phyloP scores from a whole-genome alignment of 2,329 filamentous ascomycete species.

The Aspergillus sp. region DNA sequence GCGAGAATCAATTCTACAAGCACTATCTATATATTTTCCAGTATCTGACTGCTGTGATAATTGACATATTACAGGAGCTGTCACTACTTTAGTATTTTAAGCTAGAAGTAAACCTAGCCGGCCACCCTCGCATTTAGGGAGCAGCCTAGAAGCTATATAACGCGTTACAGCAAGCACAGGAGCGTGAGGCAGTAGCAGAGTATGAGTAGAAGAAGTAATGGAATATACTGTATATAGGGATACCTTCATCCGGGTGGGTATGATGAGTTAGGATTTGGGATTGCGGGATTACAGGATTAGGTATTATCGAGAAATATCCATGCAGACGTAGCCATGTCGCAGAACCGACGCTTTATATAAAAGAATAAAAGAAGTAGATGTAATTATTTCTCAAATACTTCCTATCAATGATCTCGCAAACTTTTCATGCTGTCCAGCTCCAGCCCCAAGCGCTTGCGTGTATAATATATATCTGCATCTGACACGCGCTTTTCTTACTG shows the following conservation, averaged over 20 bases:
- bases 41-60: too few species aligned
- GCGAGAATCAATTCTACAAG: too few species aligned
- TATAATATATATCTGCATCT: too few species aligned
- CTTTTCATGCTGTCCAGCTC: too few species aligned
- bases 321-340: too few species aligned
- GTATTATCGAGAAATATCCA: too few species aligned
- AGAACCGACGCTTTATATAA: too few species aligned
- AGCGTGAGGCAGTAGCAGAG: constrained; percentile 14
- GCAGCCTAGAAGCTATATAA: constrained; percentile 2
- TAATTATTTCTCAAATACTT: too few species aligned
- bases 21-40: too few species aligned
- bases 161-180: constrained; percentile 8
- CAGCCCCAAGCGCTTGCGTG: too few species aligned
- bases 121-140: neutral
- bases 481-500: neutral
- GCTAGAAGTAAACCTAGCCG: neutral
- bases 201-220: constrained; percentile 16
- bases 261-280: neutral
- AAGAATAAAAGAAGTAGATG: too few species aligned
- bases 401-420: too few species aligned
- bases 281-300: neutral
- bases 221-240: constrained; percentile 10
- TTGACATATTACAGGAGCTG: constrained; percentile 6
- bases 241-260: constrained; percentile 9
- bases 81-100: neutral